These are phyloP conservation scores for Penicillium sp. DNA, from an alignment of 2,329 filamentous ascomycete species.

Conservation along the genomic window DNA sequence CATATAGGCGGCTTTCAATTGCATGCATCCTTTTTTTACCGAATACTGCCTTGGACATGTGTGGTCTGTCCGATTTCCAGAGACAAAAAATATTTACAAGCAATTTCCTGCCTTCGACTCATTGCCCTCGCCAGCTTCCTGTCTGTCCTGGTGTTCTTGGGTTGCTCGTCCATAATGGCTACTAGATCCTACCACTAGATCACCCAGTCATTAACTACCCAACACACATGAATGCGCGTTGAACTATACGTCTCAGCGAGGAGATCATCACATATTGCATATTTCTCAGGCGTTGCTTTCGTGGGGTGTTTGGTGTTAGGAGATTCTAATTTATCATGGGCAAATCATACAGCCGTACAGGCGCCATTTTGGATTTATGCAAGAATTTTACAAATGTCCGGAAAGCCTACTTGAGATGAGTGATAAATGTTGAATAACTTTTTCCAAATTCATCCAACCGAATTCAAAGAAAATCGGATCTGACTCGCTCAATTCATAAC, in stretches of 20 bases:
- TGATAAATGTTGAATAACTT: neutral
- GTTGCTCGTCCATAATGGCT: neutral
- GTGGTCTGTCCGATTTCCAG: neutral
- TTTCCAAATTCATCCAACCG: neutral
- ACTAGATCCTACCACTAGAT: neutral
- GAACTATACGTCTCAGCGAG: neutral
- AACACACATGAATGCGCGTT: neutral
- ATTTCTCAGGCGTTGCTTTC: constrained; percentile 10
- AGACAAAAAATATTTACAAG: neutral
- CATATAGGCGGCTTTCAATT: constrained; percentile 1
- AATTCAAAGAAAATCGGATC: neutral
- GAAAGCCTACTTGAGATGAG: neutral
- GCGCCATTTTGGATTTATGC: constrained; percentile 4
- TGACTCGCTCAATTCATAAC: constrained; percentile 17
- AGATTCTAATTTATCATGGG: neutral
- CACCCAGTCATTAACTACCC: neutral
- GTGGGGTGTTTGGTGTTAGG: neutral
- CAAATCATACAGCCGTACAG: constrained; percentile 5
- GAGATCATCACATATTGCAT: constrained; percentile 12
- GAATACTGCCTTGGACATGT: neutral
- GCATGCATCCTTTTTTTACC: constrained; percentile 4
- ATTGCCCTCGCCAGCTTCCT: neutral
- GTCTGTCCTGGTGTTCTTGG: neutral
- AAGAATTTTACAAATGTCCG: neutral
- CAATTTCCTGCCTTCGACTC: neutral